Base-by-base conservation (phyloP, 1,284 basidiomycete genomes). In the Moesziomyces globuligerus region DNA sequence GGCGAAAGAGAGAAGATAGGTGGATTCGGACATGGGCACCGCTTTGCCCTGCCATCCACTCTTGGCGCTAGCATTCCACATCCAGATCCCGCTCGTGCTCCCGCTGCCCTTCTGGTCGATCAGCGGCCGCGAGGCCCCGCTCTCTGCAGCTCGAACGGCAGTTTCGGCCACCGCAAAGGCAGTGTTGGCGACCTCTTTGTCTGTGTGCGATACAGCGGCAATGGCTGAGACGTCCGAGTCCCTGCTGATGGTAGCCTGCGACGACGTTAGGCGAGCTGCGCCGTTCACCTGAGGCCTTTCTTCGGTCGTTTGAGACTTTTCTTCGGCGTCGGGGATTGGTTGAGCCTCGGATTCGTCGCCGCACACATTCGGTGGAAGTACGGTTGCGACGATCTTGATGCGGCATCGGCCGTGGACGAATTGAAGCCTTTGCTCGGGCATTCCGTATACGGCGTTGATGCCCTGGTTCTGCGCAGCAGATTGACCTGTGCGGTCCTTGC, bases 1-100 rank as follows among this genome's bases (percentile, higher is more conserved):
- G 10, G 71, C 69, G 34, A 77, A 80, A 9, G 77, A 79, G 10
- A 69, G 53, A 6, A 80, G 66, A 18, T 76, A 79, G 36, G 76
- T 76, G 9, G 70, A 72, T 26, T 75, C 61, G 39, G 74, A 69
- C 71, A 79, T 76, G 36, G 51, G 51, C 28, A 25, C 29, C 3
- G 60, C 67, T 10, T 49, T 54, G 38, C 59, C 67, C 41, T 76
- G 69, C 54, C 65, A 60, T 20, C 76, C 71, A 21, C 62, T 72
- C 18, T 56, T 43, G 11, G 59, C 52, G 48, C 73, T 70, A 9
- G 69, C 73, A 18, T 65, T 71, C 74, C 74, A 75, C 62, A 70
- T 73, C 69, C 71, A 75, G 38, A 74, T 62, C 15, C 70, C 67
- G 24, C 69, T 61, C 5, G 48, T 41, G 50, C 64, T 68, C 32